Percentiles rank a stretch among this genome's conserved stretches.
These are phyloP conservation scores for Colletotrichum sp. DNA, from an alignment of 2,329 filamentous ascomycete species.

Conservation along the genomic window DNA sequence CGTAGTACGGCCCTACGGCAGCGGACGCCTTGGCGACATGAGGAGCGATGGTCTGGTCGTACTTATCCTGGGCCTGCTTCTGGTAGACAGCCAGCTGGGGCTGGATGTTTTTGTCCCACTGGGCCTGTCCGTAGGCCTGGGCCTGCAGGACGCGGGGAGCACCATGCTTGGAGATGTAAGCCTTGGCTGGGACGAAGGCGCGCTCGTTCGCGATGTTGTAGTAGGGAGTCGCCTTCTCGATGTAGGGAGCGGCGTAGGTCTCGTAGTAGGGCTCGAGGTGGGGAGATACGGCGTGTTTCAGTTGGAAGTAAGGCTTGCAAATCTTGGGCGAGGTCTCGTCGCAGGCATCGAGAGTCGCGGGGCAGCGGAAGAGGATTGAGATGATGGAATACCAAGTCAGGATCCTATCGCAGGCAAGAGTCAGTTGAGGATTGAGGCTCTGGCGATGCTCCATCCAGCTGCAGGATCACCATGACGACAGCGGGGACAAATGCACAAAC, in stretches of 20 bases:
- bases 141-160: constrained; percentile 74
- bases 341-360: constrained; percentile 70
- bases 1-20: constrained; percentile 74
- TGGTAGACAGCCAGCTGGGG: constrained; percentile 76
- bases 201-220: constrained; percentile 65
- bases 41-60: constrained; percentile 74
- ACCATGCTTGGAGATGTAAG: constrained; percentile 74
- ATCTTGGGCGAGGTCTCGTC: constrained; percentile 74
- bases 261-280: constrained; percentile 87
- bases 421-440: not conserved
- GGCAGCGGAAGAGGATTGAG: constrained; percentile 84
- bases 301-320: constrained; percentile 81
- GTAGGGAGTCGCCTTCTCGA: constrained; percentile 80
- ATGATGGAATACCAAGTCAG: constrained; percentile 86
- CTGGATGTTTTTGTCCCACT: constrained; percentile 81
- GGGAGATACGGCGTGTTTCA: constrained; percentile 69
- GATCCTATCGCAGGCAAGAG: constrained; percentile 56
- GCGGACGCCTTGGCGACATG: constrained; percentile 69
- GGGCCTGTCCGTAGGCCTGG: constrained; percentile 66
- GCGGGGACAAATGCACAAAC: not conserved
- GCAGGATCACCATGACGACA: not conserved
- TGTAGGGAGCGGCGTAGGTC: constrained; percentile 81
- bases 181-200: constrained; percentile 72
- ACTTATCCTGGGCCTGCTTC: constrained; percentile 65
- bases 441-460: not conserved